Percentiles rank a stretch among this genome's conserved stretches.
Conservation (phyloP, 2,329 filamentous ascomycete genomes). For the Colletotrichum chrysophilum region DNA sequence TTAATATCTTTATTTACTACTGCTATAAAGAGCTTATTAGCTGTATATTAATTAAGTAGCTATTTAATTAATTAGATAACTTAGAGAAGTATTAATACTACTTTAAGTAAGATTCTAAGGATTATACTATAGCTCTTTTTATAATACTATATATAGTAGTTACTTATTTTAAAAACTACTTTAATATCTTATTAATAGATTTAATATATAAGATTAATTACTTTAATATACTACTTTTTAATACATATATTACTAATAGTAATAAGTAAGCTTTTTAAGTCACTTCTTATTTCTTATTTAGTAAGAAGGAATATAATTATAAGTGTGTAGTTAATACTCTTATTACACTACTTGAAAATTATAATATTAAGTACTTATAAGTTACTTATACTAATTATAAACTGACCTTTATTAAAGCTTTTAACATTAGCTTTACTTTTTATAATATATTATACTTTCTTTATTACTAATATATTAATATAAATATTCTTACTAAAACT, state of each 20-base stretch:
- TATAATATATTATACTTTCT: neutral
- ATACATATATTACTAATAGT: neutral
- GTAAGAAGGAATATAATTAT: neutral
- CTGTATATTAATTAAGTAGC: no score
- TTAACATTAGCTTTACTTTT: neutral
- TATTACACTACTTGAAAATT: neutral
- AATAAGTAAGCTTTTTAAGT: neutral
- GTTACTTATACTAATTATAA: neutral
- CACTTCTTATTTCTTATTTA: neutral
- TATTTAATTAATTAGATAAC: no score
- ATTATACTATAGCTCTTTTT: neutral
- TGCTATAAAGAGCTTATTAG: no score
- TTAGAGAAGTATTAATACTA: fast-evolving
- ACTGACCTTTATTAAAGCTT: neutral
- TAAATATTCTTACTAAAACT: neutral
- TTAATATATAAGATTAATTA: neutral
- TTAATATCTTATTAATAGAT: neutral
- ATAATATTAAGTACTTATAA: neutral
- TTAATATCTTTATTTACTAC: no score
- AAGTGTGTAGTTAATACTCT: neutral
- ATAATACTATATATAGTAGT: neutral
- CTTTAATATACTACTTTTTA: neutral
- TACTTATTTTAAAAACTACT: neutral
- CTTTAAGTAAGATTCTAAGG: no score
- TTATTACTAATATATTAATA: neutral